Evolutionary conservation across 2,329 filamentous ascomycete species (phyloP).

Genomic region (Aspergillus alliaceus): DNA sequence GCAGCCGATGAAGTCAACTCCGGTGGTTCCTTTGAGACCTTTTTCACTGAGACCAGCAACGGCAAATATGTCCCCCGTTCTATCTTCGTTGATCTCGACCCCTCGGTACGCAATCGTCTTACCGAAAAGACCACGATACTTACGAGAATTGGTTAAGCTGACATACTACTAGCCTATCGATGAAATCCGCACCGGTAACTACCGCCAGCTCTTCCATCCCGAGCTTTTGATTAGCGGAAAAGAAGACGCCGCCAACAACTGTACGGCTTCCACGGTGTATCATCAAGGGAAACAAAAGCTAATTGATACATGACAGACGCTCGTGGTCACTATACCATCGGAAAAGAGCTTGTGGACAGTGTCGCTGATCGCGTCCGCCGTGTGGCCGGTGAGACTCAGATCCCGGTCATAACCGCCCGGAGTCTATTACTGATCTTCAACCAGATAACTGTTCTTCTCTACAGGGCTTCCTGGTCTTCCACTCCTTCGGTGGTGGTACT

Average conservation of each 20-base stretch:
- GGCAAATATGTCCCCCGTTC: conserved; percentile 69
- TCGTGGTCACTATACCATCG: conserved; percentile 68
- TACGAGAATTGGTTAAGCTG: conserved; percentile 7
- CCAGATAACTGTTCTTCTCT: conserved; percentile 66
- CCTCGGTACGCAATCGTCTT: conserved; percentile 49
- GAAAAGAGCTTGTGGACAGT: conserved; percentile 65
- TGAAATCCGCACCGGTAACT: conserved; percentile 64
- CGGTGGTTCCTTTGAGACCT: conserved; percentile 62
- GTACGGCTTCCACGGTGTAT: conserved; percentile 34
- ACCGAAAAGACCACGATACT: background rate
- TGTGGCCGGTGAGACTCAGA: conserved; percentile 54
- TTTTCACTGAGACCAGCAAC: conserved; percentile 64
- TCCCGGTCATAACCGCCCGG: background rate
- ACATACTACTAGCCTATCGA: conserved; percentile 55
- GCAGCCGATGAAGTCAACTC: conserved; percentile 53
- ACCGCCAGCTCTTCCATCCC: conserved; percentile 65
- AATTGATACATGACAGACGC: conserved; percentile 51
- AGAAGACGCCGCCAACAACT: conserved; percentile 70
- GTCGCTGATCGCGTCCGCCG: conserved; percentile 66
- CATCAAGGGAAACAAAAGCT: conserved; percentile 8
- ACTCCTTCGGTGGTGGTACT: conserved; percentile 68
- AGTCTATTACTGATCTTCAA: conserved; percentile 12
- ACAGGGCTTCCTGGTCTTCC: conserved; percentile 68
- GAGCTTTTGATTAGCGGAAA: conserved; percentile 67
- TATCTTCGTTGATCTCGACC: conserved; percentile 67